A percentile compares a stretch with the other conserved stretches of the same genome.
phyloP scores from a whole-genome alignment of 1,284 basidiomycete species.

The Cerioporus squamosus region DNA sequence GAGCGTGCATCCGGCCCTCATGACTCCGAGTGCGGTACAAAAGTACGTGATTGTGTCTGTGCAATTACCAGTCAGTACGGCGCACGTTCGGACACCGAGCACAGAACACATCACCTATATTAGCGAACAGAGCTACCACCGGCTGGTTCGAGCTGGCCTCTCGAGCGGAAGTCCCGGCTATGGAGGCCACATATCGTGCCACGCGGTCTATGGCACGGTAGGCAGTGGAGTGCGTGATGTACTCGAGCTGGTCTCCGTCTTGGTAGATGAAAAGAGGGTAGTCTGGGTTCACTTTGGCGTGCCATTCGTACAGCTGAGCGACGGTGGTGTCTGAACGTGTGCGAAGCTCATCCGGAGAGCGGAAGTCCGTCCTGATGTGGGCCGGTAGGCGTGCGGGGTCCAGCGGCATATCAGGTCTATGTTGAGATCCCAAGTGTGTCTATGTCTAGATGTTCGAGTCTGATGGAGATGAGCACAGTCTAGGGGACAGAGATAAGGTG shows the following conservation, averaged over 20 bases:
- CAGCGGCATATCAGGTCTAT: conserved; percentile 10
- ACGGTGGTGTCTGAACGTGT: background rate
- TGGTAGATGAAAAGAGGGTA: conserved; percentile 24
- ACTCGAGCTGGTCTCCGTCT: conserved; percentile 13
- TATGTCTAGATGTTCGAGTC: background rate
- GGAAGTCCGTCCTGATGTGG: conserved; percentile 14
- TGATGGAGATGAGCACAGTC: background rate
- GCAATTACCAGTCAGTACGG: background rate
- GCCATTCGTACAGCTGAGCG: conserved; percentile 17
- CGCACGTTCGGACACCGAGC: too few relatives aligned
- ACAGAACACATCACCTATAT: background rate
- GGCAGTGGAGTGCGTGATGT: conserved; percentile 16
- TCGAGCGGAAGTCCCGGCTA: background rate
- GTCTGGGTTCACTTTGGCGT: conserved; percentile 17
- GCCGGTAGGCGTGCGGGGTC: conserved; percentile 15
- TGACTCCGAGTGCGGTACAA: conserved; percentile 32
- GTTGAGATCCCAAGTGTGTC: background rate
- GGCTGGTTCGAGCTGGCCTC: conserved; percentile 5
- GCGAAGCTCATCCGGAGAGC: conserved; percentile 2
- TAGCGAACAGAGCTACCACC: conserved; percentile 23
- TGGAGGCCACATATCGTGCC: conserved; percentile 16
- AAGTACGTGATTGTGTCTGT: conserved; percentile 40
- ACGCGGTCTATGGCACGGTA: conserved; percentile 19
- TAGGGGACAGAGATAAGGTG: background rate
- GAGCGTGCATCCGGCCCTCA: conserved; percentile 32